phyloP scores from a whole-genome alignment of 805 yeast species.

The Saccharomycopsis malanga region DNA sequence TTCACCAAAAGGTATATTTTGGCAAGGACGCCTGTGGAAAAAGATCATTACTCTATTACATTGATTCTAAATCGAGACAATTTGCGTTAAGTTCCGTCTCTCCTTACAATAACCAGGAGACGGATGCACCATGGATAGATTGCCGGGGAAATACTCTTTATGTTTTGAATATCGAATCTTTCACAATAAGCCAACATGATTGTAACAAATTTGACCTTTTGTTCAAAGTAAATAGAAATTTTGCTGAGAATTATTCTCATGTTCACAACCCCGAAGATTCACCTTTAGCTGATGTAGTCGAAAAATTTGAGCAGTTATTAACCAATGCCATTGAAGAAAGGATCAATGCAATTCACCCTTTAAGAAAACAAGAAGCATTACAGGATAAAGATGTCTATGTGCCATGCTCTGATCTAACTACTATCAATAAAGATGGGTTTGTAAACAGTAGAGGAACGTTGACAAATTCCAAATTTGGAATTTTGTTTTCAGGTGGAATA shows the following conservation, averaged over 20 bases:
- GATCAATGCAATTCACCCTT: slow-evolving; percentile 54
- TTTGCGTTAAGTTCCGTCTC: slow-evolving; percentile 22
- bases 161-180: neutral
- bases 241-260: slow-evolving; percentile 8
- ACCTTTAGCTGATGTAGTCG: neutral
- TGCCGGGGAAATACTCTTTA: slow-evolving; percentile 17
- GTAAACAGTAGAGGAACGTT: too few species aligned
- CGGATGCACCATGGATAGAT: slow-evolving; percentile 13
- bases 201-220: neutral
- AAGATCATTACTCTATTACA: slow-evolving; percentile 56
- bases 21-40: slow-evolving; percentile 83
- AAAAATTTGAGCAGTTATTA: slow-evolving; percentile 28
- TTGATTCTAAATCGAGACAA: slow-evolving; percentile 21
- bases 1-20: slow-evolving; percentile 45
- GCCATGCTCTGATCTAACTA: slow-evolving; percentile 2
- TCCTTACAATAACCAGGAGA: slow-evolving; percentile 1
- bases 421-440: too few species aligned
- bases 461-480: slow-evolving; percentile 37
- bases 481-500: slow-evolving; percentile 89
- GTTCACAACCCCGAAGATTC: slow-evolving; percentile 11
- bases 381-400: neutral
- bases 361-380: neutral
- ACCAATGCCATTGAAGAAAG: slow-evolving; percentile 40
- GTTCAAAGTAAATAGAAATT: neutral
- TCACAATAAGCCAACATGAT: neutral